phyloP scores from a whole-genome alignment of 495 filamentous ascomycete species.

The Penicillium argentinense region DNA sequence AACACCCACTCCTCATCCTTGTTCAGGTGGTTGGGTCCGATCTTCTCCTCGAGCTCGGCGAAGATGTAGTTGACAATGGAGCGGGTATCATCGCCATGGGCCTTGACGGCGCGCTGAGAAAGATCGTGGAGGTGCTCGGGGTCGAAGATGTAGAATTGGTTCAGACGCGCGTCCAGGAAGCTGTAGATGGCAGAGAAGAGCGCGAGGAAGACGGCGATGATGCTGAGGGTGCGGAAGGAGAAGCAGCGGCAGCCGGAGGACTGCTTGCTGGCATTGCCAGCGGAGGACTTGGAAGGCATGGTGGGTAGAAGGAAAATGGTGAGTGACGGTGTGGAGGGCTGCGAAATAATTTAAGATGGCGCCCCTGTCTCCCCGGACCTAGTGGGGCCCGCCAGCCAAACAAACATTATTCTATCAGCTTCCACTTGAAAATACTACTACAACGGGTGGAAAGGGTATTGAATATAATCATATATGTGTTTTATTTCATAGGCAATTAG shows the following conservation, averaged over 20 bases:
- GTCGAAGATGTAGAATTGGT: constrained; percentile 76
- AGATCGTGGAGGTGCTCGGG: constrained; percentile 67
- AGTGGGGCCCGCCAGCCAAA: no score
- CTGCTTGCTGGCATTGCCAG: constrained; percentile 19
- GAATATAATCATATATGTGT: no score
- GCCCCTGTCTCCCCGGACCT: no score
- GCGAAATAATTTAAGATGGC: background rate
- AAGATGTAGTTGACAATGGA: constrained; percentile 66
- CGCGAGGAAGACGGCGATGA: constrained; percentile 61
- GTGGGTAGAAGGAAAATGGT: constrained; percentile 3
- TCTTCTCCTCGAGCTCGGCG: constrained; percentile 38
- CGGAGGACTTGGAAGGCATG: constrained; percentile 30
- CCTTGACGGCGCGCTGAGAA: constrained; percentile 60
- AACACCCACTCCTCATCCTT: constrained; percentile 50
- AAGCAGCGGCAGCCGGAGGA: constrained; percentile 26
- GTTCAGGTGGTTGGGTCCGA: constrained; percentile 40
- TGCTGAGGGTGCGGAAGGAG: constrained; percentile 44
- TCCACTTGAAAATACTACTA: no score
- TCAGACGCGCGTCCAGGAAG: constrained; percentile 65
- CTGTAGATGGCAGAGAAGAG: constrained; percentile 59
- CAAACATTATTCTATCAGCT: no score
- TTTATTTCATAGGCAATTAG: no score
- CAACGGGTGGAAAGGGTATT: no score
- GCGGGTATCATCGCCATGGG: constrained; percentile 69
- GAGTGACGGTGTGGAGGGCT: background rate